Conservation (phyloP, 2,329 filamentous ascomycete genomes). For the Byssochlamys sp. region DNA sequence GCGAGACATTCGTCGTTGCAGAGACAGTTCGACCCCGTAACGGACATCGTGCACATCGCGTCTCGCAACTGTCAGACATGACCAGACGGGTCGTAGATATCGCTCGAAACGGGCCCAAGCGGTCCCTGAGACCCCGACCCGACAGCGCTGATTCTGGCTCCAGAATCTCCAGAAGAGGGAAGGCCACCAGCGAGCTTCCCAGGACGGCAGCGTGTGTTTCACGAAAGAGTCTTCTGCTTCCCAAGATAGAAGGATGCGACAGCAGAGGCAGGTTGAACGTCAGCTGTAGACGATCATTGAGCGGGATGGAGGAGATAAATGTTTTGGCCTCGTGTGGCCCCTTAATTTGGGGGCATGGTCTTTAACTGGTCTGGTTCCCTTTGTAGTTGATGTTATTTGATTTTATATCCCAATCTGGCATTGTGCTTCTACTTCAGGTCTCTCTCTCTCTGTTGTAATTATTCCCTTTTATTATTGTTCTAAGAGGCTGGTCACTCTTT, state of each 20-base stretch:
- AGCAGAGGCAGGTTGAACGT: neutral
- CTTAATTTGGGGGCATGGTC: neutral
- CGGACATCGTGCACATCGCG: neutral
- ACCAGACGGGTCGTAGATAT: neutral
- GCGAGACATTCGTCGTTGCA: neutral
- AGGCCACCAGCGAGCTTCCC: neutral
- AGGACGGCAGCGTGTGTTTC: neutral
- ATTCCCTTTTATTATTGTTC: neutral
- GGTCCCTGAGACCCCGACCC: too few species aligned
- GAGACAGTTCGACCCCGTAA: neutral
- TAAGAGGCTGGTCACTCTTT: conserved; percentile 5
- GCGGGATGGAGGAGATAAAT: neutral
- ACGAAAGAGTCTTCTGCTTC: neutral
- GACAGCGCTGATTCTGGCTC: too few species aligned
- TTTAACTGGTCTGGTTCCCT: neutral
- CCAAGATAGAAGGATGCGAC: neutral
- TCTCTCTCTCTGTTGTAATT: neutral
- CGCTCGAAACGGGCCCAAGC: neutral
- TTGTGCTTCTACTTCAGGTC: neutral
- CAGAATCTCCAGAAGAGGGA: neutral
- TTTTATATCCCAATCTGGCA: neutral
- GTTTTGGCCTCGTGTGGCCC: neutral
- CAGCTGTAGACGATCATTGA: neutral
- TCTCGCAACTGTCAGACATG: neutral
- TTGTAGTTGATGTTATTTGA: neutral